Evolutionary conservation across 78 protist species (phyloP), one percentile per base, ranked within the genome.

Genomic region (Dictyostelium purpureum): DNA sequence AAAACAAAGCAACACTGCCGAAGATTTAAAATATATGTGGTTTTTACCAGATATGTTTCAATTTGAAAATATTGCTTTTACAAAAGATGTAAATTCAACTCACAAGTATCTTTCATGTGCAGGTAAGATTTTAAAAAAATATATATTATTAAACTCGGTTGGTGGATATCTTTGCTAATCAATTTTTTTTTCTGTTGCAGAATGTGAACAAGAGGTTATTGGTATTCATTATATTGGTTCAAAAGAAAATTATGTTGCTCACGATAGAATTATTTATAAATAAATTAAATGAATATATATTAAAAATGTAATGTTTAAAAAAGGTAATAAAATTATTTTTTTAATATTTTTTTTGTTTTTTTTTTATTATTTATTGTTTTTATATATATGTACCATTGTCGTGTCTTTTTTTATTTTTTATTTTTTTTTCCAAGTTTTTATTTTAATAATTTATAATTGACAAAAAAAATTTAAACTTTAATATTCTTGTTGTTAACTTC

Each of bases 61-160:
- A 51, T 89, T 89, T 67, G 94, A 89, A 83, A 89, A 89, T 51
- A 54, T 89, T 24, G 88, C 87, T 10, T 89, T 89, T 54, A 35
- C 80, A 4, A 78, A 63, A 69, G 78, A 78, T 75, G 94, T 89
- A 31, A 80, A 78, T 19, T 16, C 65, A 10, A 37, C 79, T 16
- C 75, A 78, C n/a, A 89, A 89, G 52, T 89, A 89, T 74, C 38
- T 89, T 24, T 78, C 94, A 40, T 89, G 94, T 65, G 94, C 94
- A n/a, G n/a, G n/a, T n/a, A n/a, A n/a, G n/a, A n/a, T n/a, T n/a
- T n/a, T n/a, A n/a, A n/a, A n/a, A n/a, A n/a, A n/a, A n/a, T n/a
- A n/a, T n/a, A n/a, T n/a, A n/a, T n/a, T n/a, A n/a, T n/a, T n/a
- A n/a, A n/a, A n/a, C n/a, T n/a, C n/a, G n/a, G n/a, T n/a, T n/a